Evolutionary conservation across 345 rosid genomes (phyloP), one percentile per base, ranked within the genome.

Genomic region (Eucalyptus leucophloia): DNA sequence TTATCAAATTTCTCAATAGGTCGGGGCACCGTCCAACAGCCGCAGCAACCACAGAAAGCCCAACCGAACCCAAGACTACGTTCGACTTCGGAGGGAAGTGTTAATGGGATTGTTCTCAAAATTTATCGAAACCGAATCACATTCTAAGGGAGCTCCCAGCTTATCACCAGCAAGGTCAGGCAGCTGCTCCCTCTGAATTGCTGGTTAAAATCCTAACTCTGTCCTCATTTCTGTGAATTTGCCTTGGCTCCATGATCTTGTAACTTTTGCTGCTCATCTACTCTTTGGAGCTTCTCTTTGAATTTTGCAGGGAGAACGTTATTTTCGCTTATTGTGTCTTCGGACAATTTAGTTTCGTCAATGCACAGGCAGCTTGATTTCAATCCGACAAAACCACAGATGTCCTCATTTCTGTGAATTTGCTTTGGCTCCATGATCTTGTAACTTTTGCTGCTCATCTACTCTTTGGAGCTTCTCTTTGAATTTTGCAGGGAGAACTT

Each of bases 1-100:
- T 58, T 4, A 26, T 58, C 13, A 58, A 58, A 24, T 58, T 58
- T 24, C 65, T 24, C 7, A 58, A 12, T 26, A 26, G 0, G n/a
- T 58, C 65, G 11, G 0, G 65, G n/a, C 65, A 24, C 65, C 65
- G 26, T 3, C 21, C 23, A 21, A 19, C 58, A 19, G 24, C 58
- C 58, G 58, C 24, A 53, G 24, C 58, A 53, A 53, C 58, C 58
- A 53, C 58, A 53, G 58, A 7, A 7, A 18, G 26, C 58, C 65
- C n/a, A 0, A 2, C 65, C 65, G 14, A 58, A 58, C n/a, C 0
- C n/a, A 26, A 26, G 53, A 58, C 65, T 5, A 5, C 2, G 65
- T 58, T 26, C n/a, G 13, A 8, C 65, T 58, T 58, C 13, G 65
- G 12, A 58, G 30, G 0, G 30, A 26, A 58, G 65, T 58, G 65